Evolutionary conservation across 306 rosid genomes (phyloP).

Genomic region (Castanea crenata): DNA sequence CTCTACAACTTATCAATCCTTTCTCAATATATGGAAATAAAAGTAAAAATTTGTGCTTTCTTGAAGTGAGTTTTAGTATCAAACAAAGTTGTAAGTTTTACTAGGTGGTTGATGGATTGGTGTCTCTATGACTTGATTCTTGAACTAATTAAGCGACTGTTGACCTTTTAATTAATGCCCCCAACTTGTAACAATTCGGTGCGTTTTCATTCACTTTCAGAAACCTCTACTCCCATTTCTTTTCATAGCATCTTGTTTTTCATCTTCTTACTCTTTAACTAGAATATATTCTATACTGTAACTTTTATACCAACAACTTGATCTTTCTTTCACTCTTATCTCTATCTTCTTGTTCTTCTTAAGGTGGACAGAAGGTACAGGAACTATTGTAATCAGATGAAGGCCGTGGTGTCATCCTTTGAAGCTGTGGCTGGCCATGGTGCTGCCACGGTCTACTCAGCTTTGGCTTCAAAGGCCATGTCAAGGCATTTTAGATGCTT

Average conservation of each 20-base stretch:
- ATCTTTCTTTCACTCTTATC: neutral
- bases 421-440: slow-evolving; percentile 80
- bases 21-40: slow-evolving; percentile 15
- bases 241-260: slow-evolving; percentile 9
- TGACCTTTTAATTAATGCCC: slow-evolving; percentile 58
- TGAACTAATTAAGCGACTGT: slow-evolving; percentile 42
- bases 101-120: slow-evolving; percentile 32
- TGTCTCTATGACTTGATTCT: slow-evolving; percentile 32
- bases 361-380: slow-evolving; percentile 91
- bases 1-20: slow-evolving; percentile 1
- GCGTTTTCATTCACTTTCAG: slow-evolving; percentile 12
- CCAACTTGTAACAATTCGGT: slow-evolving; percentile 14
- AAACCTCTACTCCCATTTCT: neutral
- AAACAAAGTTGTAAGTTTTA: slow-evolving; percentile 21
- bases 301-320: neutral
- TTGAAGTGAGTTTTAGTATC: slow-evolving; percentile 16
- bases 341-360: neutral
- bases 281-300: neutral
- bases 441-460: slow-evolving; percentile 77
- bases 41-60: slow-evolving; percentile 8
- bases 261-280: neutral
- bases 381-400: slow-evolving; percentile 89
- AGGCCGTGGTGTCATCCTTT: slow-evolving; percentile 68
- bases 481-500: slow-evolving; percentile 77
- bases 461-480: slow-evolving; percentile 86